Conservation (phyloP, 108 stramenopile species). For the Licmophora abbreviata region DNA sequence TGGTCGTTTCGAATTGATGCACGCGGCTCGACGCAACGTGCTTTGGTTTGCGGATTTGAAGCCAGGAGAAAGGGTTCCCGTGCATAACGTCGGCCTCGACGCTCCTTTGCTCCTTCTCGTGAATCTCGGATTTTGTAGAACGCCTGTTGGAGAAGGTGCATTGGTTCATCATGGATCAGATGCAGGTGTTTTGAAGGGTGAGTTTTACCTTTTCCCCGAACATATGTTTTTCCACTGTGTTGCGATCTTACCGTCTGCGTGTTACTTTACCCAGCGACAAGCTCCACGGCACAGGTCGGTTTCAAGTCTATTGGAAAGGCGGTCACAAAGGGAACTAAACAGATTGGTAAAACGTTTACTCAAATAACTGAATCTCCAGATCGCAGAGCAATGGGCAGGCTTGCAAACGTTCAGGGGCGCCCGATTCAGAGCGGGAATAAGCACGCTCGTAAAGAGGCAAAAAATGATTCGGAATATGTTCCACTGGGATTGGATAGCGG, state of each 20-base stretch:
- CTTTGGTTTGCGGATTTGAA: constrained; percentile 84
- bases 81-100: constrained; percentile 85
- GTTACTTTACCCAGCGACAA: not conserved
- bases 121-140: constrained; percentile 85
- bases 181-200: not conserved
- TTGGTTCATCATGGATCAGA: constrained; percentile 73
- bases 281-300: constrained; percentile 14
- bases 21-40: constrained; percentile 55
- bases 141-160: constrained; percentile 83
- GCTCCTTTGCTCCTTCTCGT: constrained; percentile 81
- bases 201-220: constrained; percentile 16
- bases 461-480: not conserved
- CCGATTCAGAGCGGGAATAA: constrained; percentile 13
- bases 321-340: constrained; percentile 54
- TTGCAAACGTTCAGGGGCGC: constrained; percentile 24
- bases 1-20: constrained; percentile 86
- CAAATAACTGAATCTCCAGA: constrained; percentile 60
- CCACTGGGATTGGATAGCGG: constrained; percentile 33
- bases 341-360: constrained; percentile 59
- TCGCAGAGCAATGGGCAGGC: constrained; percentile 38
- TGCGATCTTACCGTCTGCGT: not conserved
- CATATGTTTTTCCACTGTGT: not conserved
- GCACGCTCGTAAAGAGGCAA: constrained; percentile 11
- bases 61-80: constrained; percentile 75
- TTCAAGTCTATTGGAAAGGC: constrained; percentile 50